Evolutionary conservation across 2,329 filamentous ascomycete species (phyloP).

Genomic region (Aspergillus fructus): DNA sequence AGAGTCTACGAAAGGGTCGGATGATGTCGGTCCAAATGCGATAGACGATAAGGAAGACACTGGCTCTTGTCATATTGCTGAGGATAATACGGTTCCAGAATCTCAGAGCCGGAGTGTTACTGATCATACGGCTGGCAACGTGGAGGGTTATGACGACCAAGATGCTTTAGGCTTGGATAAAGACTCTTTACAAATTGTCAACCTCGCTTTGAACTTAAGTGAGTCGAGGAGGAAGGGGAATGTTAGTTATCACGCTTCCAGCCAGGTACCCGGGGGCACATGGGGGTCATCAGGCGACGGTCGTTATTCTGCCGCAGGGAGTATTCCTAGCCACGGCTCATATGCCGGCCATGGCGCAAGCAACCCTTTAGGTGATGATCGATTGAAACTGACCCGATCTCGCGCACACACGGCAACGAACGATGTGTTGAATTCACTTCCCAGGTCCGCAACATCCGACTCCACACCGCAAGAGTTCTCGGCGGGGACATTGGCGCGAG

Average conservation of each 20-base stretch:
- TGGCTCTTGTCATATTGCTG: slow-evolving; percentile 13
- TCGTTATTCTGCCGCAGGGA: slow-evolving; percentile 16
- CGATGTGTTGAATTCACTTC: slow-evolving; percentile 28
- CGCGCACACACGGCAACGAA: slow-evolving; percentile 13
- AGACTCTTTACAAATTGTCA: slow-evolving; percentile 86
- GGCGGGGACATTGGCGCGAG: slow-evolving; percentile 74
- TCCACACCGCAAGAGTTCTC: slow-evolving; percentile 59
- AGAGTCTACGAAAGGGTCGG: slow-evolving; percentile 31
- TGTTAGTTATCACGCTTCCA: slow-evolving; percentile 55
- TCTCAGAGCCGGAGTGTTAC: slow-evolving; percentile 8
- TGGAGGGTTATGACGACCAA: slow-evolving; percentile 7
- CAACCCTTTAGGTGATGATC: slow-evolving; percentile 27
- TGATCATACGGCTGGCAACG: neutral
- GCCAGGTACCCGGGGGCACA: slow-evolving; percentile 46
- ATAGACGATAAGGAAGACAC: slow-evolving; percentile 8
- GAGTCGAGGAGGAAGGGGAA: slow-evolving; percentile 67
- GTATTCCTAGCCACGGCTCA: slow-evolving; percentile 16
- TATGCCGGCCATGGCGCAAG: slow-evolving; percentile 21
- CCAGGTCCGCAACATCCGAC: slow-evolving; percentile 29
- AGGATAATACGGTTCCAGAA: slow-evolving; percentile 16
- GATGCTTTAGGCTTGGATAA: slow-evolving; percentile 55
- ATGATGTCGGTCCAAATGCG: slow-evolving; percentile 13
- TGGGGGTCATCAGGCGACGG: slow-evolving; percentile 31
- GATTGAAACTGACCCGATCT: slow-evolving; percentile 16
- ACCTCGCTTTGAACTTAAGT: slow-evolving; percentile 84